These are phyloP conservation scores for Trichosporon inkin DNA, from an alignment of 1,284 basidiomycete genomes.

Conservation along the genomic window DNA sequence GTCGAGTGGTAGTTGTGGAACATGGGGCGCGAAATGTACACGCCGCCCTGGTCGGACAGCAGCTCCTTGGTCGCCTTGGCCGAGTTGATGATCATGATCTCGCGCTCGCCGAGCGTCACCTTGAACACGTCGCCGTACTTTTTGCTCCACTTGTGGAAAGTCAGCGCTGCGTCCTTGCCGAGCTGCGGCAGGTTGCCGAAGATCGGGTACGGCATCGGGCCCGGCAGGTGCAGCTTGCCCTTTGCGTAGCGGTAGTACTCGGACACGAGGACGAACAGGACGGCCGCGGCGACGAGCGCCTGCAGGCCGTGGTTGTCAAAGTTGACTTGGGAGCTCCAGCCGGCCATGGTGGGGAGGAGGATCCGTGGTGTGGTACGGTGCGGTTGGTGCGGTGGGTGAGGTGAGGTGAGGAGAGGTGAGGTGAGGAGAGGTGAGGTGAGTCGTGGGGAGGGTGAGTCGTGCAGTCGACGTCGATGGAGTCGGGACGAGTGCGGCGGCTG, in stretches of 20 bases:
- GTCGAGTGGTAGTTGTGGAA: constrained; percentile 25
- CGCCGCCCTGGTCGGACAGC: constrained; percentile 19
- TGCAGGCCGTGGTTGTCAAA: neutral
- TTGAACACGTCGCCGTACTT: constrained; percentile 26
- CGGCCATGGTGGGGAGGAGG: constrained; percentile 1
- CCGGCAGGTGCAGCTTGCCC: constrained; percentile 24
- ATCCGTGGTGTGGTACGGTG: neutral
- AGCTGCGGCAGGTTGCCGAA: constrained; percentile 20
- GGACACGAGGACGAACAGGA: constrained; percentile 15
- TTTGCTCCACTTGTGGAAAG: constrained; percentile 23
- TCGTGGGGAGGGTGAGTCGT: no score
- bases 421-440: no score
- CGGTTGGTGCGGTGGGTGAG: neutral
- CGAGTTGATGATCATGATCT: constrained; percentile 24
- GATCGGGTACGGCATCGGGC: constrained; percentile 18
- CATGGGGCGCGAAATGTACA: constrained; percentile 22
- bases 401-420: neutral
- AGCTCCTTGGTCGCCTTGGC: constrained; percentile 25
- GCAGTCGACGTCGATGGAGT: no score
- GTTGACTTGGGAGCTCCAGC: neutral
- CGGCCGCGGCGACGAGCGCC: constrained; percentile 9
- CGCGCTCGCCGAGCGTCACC: constrained; percentile 25
- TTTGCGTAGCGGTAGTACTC: constrained; percentile 19
- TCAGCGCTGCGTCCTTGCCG: constrained; percentile 20
- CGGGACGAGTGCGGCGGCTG: no score